Evolutionary conservation across 164 flowering plant species (phyloP), one percentile per base, ranked within the genome.

Genomic region (Protea cynaroides): DNA sequence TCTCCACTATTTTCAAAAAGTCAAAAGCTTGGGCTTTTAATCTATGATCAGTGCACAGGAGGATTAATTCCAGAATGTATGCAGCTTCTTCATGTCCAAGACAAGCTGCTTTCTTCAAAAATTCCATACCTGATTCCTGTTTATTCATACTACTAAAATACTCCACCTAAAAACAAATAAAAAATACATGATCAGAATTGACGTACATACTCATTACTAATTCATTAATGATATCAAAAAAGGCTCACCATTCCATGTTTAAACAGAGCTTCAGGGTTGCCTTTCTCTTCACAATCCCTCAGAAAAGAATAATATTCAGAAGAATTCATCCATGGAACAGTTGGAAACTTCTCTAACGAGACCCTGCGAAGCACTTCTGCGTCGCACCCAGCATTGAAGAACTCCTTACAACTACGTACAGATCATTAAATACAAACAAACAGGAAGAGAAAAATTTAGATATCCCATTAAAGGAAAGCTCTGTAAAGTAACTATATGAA

Each of bases 1-100:
- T 50, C 40, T 46, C 29, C 0, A 23, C 4, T 38, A 7, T 49
- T 0, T 37, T 17, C 3, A 65, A 44, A 21, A 58, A 25, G 18
- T 65, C 58, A 13, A 57, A 12, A 10, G 62, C 69, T 1, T 57
- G n/a, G 2, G 8, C 2, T 8, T 17, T 65, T 34, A 54, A 25
- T 23, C 18, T 13, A 6, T 60, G 43, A 1, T 68, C 68, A 1
- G 5, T 22, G 14, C 47, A 66, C 21, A 55, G 11, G 0, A 71
- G 22, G n/a, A 66, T 65, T 25, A 71, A 36, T 11, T 66, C 68
- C 11, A 53, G 60, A 0, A 71, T 65, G 19, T 65, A 71, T 5
- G 62, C 25, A 8, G 74, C 70, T 38, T 71, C 70, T 19, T 23
- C 14, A 12, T 61, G 66, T 22, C 49, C 58, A 2, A 15, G 44